Conservation (phyloP, 169 alveolate species). For the Babesia bovis region DNA sequence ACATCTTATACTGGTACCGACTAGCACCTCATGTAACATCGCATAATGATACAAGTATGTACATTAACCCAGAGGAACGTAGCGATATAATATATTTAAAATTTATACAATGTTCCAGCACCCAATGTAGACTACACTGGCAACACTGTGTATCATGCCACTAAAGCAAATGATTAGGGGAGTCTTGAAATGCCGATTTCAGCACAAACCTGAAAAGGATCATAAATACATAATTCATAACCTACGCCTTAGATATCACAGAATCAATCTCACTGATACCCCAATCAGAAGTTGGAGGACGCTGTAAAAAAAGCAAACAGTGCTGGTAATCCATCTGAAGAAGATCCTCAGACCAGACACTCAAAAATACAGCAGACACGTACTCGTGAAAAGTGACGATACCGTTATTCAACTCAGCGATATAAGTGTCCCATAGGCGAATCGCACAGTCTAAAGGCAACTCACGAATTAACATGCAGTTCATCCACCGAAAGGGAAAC, state of each 20-base stretch:
- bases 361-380: slow-evolving; percentile 85
- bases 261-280: slow-evolving; percentile 85
- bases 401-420: slow-evolving; percentile 84
- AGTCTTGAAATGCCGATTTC: slow-evolving; percentile 62
- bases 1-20: no score
- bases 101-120: no score
- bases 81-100: no score
- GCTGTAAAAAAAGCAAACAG: slow-evolving; percentile 86
- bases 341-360: slow-evolving; percentile 84
- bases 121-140: no score
- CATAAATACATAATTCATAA: neutral
- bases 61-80: no score
- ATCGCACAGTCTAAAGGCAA: slow-evolving; percentile 75
- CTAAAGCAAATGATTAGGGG: slow-evolving; percentile 58
- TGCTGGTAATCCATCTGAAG: slow-evolving; percentile 86
- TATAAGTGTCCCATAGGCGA: slow-evolving; percentile 89
- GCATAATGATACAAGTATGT: no score
- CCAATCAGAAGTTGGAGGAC: slow-evolving; percentile 87
- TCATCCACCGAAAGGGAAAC: slow-evolving; percentile 90
- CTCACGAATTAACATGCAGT: slow-evolving; percentile 82
- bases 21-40: neutral
- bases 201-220: slow-evolving; percentile 38
- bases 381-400: slow-evolving; percentile 86
- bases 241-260: slow-evolving; percentile 87
- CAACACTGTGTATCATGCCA: neutral